Base-by-base conservation (phyloP, 1,284 basidiomycete species). In the Ganoderma boninense region DNA sequence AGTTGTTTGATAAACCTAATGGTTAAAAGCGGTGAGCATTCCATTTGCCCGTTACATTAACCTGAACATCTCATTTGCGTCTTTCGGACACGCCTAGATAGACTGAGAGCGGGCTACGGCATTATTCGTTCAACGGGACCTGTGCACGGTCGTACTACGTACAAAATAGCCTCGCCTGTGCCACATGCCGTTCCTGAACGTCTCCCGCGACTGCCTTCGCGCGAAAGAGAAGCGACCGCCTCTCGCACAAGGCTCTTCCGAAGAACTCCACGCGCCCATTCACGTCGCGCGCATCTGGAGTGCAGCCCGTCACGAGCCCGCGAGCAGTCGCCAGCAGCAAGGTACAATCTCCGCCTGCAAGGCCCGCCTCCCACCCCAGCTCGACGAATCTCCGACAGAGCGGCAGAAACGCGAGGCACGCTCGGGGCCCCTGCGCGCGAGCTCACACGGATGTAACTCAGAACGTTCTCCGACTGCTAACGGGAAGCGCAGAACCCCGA, bases 381-480 rank as follows among this genome's bases (percentile, higher is more conserved):
- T 60, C 35, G 40, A 40, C 57, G 35, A 60, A 60, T 68, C 62
- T 68, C 67, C 67, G 67, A 68, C 63, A 10, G 32, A 64, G 59
- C 67, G 67, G 67, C 52, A 57, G 67, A 60, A 62, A 54, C 49
- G 23, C 54, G 40, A 60, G 57, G 23, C 26, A 26, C 61, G 20
- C 20, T 40, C 44, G 32, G 26, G 14, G 18, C 52, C 23, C 38
- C 26, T 23, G 26, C 40, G 54, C 62, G 54, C 29, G 32, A 44
- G 42, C 52, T 49, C 32, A 52, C 35, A 43, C 44, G 46, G 23
- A 62, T 20, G 56, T 8, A 68, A 64, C 67, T 64, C 67, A 68
- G 67, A 56, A 38, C 32, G 59, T 57, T 64, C 67, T 68, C 67
- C 67, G 67, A 68, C 52, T 49, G 62, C 8, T 14, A 60, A n/a